These are phyloP conservation scores for Acidomyces sp. DNA, from an alignment of 495 filamentous ascomycete genomes.

Conservation along the genomic window DNA sequence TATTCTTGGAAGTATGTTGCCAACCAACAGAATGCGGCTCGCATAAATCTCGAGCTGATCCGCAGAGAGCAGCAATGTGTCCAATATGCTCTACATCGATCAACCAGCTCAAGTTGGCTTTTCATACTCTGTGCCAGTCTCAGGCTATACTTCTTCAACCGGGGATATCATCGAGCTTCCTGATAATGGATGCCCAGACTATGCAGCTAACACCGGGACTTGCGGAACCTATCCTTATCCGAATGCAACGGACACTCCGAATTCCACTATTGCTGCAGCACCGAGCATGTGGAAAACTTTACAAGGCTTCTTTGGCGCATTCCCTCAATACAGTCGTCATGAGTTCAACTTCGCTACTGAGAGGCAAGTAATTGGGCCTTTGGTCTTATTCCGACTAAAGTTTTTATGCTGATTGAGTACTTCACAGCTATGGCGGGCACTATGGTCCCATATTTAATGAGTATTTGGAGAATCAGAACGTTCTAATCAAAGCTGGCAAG, in stretches of 20 bases:
- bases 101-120: conserved; percentile 48
- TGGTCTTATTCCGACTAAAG: too few relatives aligned
- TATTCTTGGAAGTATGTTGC: conserved; percentile 45
- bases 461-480: conserved; percentile 56
- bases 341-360: conserved; percentile 48
- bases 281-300: conserved; percentile 47
- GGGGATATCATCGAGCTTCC: conserved; percentile 30
- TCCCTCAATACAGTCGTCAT: conserved; percentile 44
- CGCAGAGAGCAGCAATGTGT: conserved; percentile 37
- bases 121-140: conserved; percentile 44
- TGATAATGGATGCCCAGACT: conserved; percentile 40
- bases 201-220: conserved; percentile 30
- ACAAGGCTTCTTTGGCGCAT: conserved; percentile 51
- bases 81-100: conserved; percentile 50
- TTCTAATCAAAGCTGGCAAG: conserved; percentile 29
- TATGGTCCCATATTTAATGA: conserved; percentile 51
- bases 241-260: conserved; percentile 39
- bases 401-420: background rate
- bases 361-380: too few relatives aligned
- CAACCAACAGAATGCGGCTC: conserved; percentile 48
- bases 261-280: conserved; percentile 41
- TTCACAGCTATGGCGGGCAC: conserved; percentile 46
- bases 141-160: conserved; percentile 30
- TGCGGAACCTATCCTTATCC: conserved; percentile 45
- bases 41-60: too few relatives aligned